Evolutionary conservation across 257 asterid species (phyloP).

Genomic region (Dorcoceras hygrometricum): DNA sequence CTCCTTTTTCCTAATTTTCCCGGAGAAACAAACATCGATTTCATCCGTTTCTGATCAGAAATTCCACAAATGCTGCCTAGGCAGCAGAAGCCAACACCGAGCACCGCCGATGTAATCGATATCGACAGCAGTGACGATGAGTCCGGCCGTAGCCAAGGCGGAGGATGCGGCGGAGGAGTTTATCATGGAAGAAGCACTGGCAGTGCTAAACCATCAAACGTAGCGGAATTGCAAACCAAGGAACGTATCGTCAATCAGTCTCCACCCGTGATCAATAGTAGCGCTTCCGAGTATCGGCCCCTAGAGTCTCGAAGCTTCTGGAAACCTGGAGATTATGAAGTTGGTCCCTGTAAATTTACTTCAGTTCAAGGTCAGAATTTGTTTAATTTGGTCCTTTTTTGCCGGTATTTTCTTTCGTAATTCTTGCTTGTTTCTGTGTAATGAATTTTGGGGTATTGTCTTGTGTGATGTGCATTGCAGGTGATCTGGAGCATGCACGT

Average conservation of each 20-base stretch:
- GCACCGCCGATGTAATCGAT: conserved; percentile 49
- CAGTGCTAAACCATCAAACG: conserved; percentile 16
- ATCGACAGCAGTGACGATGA: conserved; percentile 82
- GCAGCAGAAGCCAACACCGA: conserved; percentile 31
- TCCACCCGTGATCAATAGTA: conserved; percentile 8
- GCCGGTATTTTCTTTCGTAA: background rate
- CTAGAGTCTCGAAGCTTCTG: conserved; percentile 79
- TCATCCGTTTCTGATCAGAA: background rate
- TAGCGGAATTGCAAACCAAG: conserved; percentile 26
- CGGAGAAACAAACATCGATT: background rate
- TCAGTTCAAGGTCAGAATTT: conserved; percentile 36
- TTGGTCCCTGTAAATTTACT: conserved; percentile 39
- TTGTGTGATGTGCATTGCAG: conserved; percentile 35
- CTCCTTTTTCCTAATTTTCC: too few relatives aligned
- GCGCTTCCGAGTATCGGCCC: conserved; percentile 32
- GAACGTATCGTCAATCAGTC: conserved; percentile 31
- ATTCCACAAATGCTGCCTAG: conserved; percentile 36
- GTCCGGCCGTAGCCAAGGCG: conserved; percentile 21
- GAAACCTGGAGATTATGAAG: conserved; percentile 81
- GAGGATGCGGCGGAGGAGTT: conserved; percentile 1
- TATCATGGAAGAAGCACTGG: background rate
- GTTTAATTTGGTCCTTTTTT: background rate
- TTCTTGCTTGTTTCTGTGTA: background rate
- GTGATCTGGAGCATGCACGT: conserved; percentile 89
- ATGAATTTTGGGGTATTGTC: background rate